Evolutionary conservation across 768 basidiomycete species (phyloP).

Genomic region (Pholiota microspora): DNA sequence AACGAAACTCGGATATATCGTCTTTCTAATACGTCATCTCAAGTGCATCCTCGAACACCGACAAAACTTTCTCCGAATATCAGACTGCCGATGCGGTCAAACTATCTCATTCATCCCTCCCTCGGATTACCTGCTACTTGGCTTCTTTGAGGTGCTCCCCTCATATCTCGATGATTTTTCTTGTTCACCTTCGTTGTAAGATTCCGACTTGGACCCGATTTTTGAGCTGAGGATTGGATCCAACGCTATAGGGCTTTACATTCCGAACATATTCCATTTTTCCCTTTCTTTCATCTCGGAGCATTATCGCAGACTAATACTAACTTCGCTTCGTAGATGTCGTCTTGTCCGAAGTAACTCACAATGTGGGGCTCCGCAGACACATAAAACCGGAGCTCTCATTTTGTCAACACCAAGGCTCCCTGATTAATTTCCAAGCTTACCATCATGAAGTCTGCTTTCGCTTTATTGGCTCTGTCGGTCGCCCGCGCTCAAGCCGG

Average conservation of each 20-base stretch:
- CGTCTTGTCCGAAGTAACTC: conserved; percentile 2
- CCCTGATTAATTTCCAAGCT: background rate
- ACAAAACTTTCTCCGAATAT: background rate
- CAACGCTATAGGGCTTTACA: conserved; percentile 12
- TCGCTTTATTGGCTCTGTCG: conserved; percentile 12
- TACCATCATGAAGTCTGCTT: conserved; percentile 13
- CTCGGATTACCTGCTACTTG: background rate
- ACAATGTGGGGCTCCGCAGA: background rate
- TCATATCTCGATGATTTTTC: background rate
- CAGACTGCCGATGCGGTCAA: background rate
- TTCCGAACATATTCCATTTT: conserved; percentile 17
- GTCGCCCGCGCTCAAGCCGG: conserved; percentile 17
- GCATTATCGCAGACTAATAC: conserved; percentile 14
- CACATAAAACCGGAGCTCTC: conserved; percentile 5
- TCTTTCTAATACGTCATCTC: background rate
- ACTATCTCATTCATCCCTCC: background rate
- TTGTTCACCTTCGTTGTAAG: background rate
- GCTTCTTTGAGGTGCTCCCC: background rate
- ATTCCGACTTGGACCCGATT: conserved; percentile 15
- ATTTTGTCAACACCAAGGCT: background rate
- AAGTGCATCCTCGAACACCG: background rate
- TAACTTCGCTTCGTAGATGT: conserved; percentile 4
- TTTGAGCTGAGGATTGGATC: conserved; percentile 7
- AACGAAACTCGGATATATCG: background rate
- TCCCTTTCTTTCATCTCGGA: conserved; percentile 11